Conservation (phyloP, 106 monocot genomes). For the Phalaenopsis equestris region DNA sequence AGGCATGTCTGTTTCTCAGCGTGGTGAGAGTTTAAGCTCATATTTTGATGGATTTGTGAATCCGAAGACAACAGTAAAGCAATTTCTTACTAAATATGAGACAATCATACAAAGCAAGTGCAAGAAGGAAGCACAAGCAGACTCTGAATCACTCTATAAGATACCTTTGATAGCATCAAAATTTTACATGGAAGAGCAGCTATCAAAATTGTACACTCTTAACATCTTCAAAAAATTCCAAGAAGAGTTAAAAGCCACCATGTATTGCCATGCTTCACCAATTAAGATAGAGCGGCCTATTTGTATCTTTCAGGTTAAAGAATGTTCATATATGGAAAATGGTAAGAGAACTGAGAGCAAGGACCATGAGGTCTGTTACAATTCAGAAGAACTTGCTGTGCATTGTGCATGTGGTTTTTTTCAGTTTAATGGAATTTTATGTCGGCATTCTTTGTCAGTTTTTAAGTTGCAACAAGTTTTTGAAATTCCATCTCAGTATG, state of each 20-base stretch:
- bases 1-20: slow-evolving; percentile 29
- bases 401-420: slow-evolving; percentile 34
- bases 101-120: slow-evolving; percentile 24
- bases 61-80: slow-evolving; percentile 27
- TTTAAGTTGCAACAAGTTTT: slow-evolving; percentile 35
- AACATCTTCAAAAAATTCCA: slow-evolving; percentile 44
- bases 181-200: slow-evolving; percentile 34
- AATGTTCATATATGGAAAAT: slow-evolving; percentile 28
- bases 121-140: slow-evolving; percentile 30
- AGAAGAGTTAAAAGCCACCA: slow-evolving; percentile 31
- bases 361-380: slow-evolving; percentile 21
- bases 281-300: slow-evolving; percentile 18
- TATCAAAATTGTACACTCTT: slow-evolving; percentile 31
- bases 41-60: slow-evolving; percentile 34
- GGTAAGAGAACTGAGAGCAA: slow-evolving; percentile 17
- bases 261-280: slow-evolving; percentile 25
- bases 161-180: slow-evolving; percentile 13
- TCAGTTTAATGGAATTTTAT: slow-evolving; percentile 36
- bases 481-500: slow-evolving; percentile 28
- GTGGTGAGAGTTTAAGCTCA: slow-evolving; percentile 18
- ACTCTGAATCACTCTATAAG: slow-evolving; percentile 18
- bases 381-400: slow-evolving; percentile 24
- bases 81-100: slow-evolving; percentile 41
- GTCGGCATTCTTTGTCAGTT: slow-evolving; percentile 32
- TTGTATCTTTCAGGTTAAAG: slow-evolving; percentile 30